Base-by-base conservation (phyloP, 768 basidiomycete genomes). In the Leucosporidium creatinivorum region DNA sequence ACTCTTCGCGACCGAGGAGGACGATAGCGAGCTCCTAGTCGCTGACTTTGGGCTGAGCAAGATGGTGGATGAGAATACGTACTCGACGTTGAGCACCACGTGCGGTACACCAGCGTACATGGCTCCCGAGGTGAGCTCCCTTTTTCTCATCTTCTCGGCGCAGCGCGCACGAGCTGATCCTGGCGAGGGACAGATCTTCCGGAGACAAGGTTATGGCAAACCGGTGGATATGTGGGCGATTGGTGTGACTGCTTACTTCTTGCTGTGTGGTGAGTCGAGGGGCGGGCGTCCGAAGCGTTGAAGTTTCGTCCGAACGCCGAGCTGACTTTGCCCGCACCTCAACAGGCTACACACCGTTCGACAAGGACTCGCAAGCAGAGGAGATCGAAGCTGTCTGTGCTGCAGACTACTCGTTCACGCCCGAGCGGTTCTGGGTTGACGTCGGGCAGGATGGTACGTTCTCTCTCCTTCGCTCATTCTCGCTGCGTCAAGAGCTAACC, bases 161-260 rank as follows among this genome's bases (percentile, higher is more conserved):
- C 49, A 85, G 61, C n/a, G 26, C 31, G 26, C 31, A 9, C 39
- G 13, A 18, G 13, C 6, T 39, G 49, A n/a, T 9, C 10, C 39
- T 44, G 39, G 54, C 28, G n/a, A 49, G 3, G 44, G 28, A 28
- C 49, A 48, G 52, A 57, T 70, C 64, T 69, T 62, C 61, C 54
- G 59, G 19, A 63, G 65, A 49, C 89, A 88, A 65, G 94, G 94
- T 13, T 93, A 98, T 74, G 85, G 88, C 50, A 94, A 89, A 79
- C 92, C 94, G 18, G 93, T 96, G 21, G 93, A 96, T 75, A 81
- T 94, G 64, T 94, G 93, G 93, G 93, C 93, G 2, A 93, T 97
- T 85, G 93, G 93, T 49, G 93, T 98, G 58, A 93, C 97, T 79
- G 88, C 93, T 21, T 96, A 96, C 80, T 94, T 94, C 86, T 81